Conservation (phyloP, 192 early-diverging fungal genomes). For the Mortierella alpina region DNA sequence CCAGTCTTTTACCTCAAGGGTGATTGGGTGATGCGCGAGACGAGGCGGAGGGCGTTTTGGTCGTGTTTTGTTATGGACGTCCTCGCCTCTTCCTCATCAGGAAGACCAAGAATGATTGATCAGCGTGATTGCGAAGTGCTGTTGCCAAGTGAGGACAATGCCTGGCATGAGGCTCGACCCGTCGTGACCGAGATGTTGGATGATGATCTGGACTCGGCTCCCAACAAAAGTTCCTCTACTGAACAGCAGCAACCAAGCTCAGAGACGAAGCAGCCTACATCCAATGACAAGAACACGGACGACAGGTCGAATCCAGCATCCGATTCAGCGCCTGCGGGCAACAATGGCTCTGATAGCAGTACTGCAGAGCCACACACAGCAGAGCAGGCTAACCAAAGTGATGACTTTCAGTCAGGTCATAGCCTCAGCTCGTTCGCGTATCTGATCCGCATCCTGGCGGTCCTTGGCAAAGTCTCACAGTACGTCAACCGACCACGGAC, state of each 20-base stretch:
- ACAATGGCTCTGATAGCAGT: neutral
- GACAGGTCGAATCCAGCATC: neutral
- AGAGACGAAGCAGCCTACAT: neutral
- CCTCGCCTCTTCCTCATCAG: conserved; percentile 48
- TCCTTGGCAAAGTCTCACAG: conserved; percentile 59
- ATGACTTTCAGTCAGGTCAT: neutral
- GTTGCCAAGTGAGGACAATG: conserved; percentile 60
- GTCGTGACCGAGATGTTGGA: conserved; percentile 46
- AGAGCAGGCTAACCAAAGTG: neutral
- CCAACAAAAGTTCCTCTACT: neutral
- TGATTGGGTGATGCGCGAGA: conserved; percentile 62
- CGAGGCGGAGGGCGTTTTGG: conserved; percentile 64
- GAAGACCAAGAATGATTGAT: conserved; percentile 61
- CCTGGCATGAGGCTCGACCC: conserved; percentile 54
- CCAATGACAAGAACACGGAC: neutral
- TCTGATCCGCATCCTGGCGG: conserved; percentile 48
- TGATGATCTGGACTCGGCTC: conserved; percentile 1
- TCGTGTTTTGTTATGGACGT: conserved; percentile 59
- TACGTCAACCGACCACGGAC: conserved; percentile 57
- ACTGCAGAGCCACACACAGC: neutral
- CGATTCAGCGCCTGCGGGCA: neutral
- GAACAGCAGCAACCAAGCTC: neutral
- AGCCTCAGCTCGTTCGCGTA: conserved; percentile 50
- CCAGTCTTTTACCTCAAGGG: conserved; percentile 52
- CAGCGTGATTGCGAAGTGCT: conserved; percentile 61